Conservation (phyloP, 257 asterid species). For the Verbena officinalis region DNA sequence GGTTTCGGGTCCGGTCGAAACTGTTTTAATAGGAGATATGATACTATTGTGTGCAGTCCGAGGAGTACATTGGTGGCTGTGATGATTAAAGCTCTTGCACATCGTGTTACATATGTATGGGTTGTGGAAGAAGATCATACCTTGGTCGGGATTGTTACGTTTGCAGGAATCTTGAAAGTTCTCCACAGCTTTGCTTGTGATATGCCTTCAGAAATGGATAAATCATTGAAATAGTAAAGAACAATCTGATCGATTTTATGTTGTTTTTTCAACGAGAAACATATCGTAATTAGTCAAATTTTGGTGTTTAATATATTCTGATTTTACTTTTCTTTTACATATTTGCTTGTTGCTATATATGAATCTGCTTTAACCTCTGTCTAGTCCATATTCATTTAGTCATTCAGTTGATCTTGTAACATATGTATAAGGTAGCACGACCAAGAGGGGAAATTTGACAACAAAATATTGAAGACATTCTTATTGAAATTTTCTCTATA, state of each 20-base stretch:
- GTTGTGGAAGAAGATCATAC: slow-evolving; percentile 66
- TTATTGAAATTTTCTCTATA: slow-evolving; percentile 16
- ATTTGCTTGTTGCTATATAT: neutral
- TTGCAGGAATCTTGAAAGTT: slow-evolving; percentile 61
- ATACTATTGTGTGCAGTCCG: slow-evolving; percentile 67
- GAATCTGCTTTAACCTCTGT: neutral
- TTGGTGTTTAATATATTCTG: too few relatives aligned
- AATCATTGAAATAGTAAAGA: slow-evolving; percentile 23
- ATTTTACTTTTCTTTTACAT: neutral
- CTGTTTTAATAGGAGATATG: slow-evolving; percentile 56
- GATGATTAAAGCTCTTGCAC: slow-evolving; percentile 81
- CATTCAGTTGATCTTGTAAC: too few relatives aligned
- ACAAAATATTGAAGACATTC: neutral
- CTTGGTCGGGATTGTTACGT: slow-evolving; percentile 68
- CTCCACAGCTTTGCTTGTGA: slow-evolving; percentile 40
- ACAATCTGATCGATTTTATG: neutral
- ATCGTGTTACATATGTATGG: slow-evolving; percentile 73
- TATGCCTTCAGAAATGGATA: slow-evolving; percentile 26
- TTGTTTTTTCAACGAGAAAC: too few relatives aligned
- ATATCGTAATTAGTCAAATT: too few relatives aligned
- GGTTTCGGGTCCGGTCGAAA: slow-evolving; percentile 46
- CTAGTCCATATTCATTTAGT: neutral
- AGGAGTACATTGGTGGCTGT: slow-evolving; percentile 81
- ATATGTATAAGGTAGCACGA: too few relatives aligned
- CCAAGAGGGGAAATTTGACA: too few relatives aligned